Conservation (phyloP, 2,329 filamentous ascomycete genomes). For the Colletotrichum gloeosporioides region DNA sequence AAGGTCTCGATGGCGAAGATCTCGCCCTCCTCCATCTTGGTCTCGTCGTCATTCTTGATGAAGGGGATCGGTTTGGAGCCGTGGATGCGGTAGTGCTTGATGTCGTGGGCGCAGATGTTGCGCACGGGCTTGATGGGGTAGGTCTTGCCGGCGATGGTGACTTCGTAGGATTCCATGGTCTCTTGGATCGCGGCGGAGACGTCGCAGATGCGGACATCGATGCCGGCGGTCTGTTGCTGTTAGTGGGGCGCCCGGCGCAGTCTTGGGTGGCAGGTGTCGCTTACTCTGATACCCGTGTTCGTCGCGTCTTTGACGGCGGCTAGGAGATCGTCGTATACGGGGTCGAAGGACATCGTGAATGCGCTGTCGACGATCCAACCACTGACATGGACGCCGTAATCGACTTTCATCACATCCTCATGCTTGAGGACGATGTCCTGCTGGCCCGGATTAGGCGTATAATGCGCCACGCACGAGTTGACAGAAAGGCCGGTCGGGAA, state of each 20-base stretch:
- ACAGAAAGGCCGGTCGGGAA: constrained; percentile 86
- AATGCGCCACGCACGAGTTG: constrained; percentile 87
- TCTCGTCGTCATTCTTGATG: constrained; percentile 84
- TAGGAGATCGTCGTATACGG: constrained; percentile 76
- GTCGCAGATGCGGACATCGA: constrained; percentile 87
- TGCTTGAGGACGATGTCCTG: constrained; percentile 71
- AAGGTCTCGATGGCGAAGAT: constrained; percentile 97
- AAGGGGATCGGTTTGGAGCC: constrained; percentile 94
- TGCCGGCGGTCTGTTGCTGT: constrained; percentile 63
- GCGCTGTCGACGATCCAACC: constrained; percentile 83
- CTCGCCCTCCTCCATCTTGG: constrained; percentile 98
- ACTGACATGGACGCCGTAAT: constrained; percentile 82
- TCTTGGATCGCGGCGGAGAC: constrained; percentile 87
- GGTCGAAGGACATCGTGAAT: constrained; percentile 80
- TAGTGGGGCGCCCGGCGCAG: neutral
- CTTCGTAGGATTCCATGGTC: constrained; percentile 91
- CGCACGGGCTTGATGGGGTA: constrained; percentile 85
- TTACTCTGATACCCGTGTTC: constrained; percentile 78
- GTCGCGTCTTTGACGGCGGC: constrained; percentile 77
- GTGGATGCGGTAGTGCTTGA: constrained; percentile 88
- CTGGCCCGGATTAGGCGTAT: constrained; percentile 86
- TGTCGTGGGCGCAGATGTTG: constrained; percentile 89
- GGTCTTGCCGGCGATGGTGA: constrained; percentile 79
- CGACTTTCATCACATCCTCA: constrained; percentile 82
- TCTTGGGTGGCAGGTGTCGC: neutral